Evolutionary conservation across 768 basidiomycete genomes (phyloP).

Genomic region (Rhizopogon vulgaris): DNA sequence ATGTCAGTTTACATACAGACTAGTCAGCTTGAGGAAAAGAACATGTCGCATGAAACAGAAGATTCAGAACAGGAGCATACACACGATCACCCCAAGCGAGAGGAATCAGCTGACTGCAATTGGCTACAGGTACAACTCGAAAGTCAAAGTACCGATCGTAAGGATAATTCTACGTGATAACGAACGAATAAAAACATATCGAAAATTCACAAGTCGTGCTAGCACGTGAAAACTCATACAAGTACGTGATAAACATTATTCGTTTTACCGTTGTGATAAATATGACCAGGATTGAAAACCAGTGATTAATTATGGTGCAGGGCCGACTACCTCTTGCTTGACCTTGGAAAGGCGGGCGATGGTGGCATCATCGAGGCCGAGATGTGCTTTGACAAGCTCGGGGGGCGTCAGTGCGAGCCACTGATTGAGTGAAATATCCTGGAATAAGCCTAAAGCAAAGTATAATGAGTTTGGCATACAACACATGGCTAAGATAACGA

Average conservation of each 20-base stretch:
- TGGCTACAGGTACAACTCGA: not conserved
- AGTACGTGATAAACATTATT: slow-evolving; percentile 3
- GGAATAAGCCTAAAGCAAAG: slow-evolving; percentile 33
- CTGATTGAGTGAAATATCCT: slow-evolving; percentile 53
- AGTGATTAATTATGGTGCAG: not conserved
- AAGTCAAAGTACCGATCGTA: not conserved
- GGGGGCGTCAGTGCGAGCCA: slow-evolving; percentile 61
- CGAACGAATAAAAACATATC: not conserved
- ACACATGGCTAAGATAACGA: slow-evolving; percentile 9
- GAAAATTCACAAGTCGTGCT: not conserved
- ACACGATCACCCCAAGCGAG: no score
- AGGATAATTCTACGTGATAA: slow-evolving; percentile 1
- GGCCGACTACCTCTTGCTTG: slow-evolving; percentile 44
- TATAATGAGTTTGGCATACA: not conserved
- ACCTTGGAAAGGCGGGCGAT: slow-evolving; percentile 43
- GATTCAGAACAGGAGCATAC: no score
- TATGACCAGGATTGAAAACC: not conserved
- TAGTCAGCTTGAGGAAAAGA: no score
- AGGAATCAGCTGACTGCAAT: not conserved
- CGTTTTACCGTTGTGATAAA: not conserved
- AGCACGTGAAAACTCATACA: slow-evolving; percentile 10
- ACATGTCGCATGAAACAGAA: no score
- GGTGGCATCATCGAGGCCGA: slow-evolving; percentile 46
- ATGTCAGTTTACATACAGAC: no score
- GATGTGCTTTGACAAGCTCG: slow-evolving; percentile 53